Evolutionary conservation across 2,329 filamentous ascomycete species (phyloP), one percentile per base, ranked within the genome.

Genomic region (Trichoderma pleuroti): DNA sequence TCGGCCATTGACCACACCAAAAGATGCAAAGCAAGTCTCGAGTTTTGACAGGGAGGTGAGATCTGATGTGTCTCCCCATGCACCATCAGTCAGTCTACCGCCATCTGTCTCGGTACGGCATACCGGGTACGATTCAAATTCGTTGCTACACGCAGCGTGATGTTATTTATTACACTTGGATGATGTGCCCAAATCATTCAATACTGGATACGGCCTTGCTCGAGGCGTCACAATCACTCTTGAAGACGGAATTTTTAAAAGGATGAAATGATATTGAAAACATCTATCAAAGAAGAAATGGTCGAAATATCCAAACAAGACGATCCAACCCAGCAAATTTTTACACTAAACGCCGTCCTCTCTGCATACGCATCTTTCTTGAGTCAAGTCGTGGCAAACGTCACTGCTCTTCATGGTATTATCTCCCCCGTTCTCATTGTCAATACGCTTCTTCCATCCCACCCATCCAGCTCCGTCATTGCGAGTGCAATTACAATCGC

Each of bases 401-500:
- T 49, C 68, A 64, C 18, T 26, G 26, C 18, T 34, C 36, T 28
- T 11, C 26, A 32, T 63, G 39, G 26, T n/a, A 30, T 39, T 24
- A n/a, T 36, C n/a, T 34, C 60, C 30, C 54, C 42, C 36, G 28
- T 34, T 49, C 24, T 24, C 16, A 21, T 18, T 39, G n/a, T 24
- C 30, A 21, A 16, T 9, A 46, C 24, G 10, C 14, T n/a, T 24
- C 56, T 36, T 32, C n/a, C 56, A 28, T 46, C 18, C 42, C 65
- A 3, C n/a, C 8, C 10, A 30, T 61, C 12, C 32, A 26, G 24
- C 26, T 60, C 32, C n/a, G n/a, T 32, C 60, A 14, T 54, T 9
- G 9, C 21, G 36, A 18, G 30, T 56, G n/a, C 16, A 54, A n/a
- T 71, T 54, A 82, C 73, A 82, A 74, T 70, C 76, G 77, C 28